A percentile compares a stretch with the other conserved stretches of the same genome.
Evolutionary conservation across 2,329 filamentous ascomycete species (phyloP).

Genomic region (Trichoderma simmonsii): DNA sequence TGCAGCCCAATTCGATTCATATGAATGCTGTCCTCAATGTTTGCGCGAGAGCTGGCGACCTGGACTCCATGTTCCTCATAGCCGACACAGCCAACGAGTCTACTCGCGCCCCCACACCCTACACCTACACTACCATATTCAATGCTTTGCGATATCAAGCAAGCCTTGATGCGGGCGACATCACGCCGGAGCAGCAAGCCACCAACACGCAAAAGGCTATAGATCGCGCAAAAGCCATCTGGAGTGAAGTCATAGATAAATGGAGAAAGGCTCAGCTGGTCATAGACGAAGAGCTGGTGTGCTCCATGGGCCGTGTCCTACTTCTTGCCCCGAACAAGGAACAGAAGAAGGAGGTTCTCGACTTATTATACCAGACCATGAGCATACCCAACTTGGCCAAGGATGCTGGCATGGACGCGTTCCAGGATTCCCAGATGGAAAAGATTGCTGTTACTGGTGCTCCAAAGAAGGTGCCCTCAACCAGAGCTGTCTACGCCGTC

Average conservation of each 20-base stretch:
- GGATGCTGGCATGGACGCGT: constrained; percentile 25
- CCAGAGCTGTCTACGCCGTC: constrained; percentile 35
- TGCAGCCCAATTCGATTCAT: constrained; percentile 75
- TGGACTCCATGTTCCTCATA: constrained; percentile 78
- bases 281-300: constrained; percentile 76
- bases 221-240: constrained; percentile 68
- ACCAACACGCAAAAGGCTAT: constrained; percentile 48
- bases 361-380: constrained; percentile 79
- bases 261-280: constrained; percentile 69
- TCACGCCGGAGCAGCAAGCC: constrained; percentile 31
- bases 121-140: constrained; percentile 79
- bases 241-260: constrained; percentile 73
- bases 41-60: constrained; percentile 69
- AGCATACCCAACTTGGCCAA: constrained; percentile 58
- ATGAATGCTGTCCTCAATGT: constrained; percentile 85
- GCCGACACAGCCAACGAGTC: constrained; percentile 67
- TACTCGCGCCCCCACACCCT: constrained; percentile 59
- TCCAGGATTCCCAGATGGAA: constrained; percentile 24
- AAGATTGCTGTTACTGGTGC: constrained; percentile 21
- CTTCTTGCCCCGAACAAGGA: constrained; percentile 55
- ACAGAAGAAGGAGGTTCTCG: constrained; percentile 70
- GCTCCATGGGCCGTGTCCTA: constrained; percentile 77
- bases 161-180: constrained; percentile 26
- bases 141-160: constrained; percentile 61
- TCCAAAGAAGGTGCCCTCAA: constrained; percentile 21